Percentiles rank a stretch among this genome's conserved stretches.
Conservation (phyloP, 352 stramenopile genomes). For the Peronospora tabacina region DNA sequence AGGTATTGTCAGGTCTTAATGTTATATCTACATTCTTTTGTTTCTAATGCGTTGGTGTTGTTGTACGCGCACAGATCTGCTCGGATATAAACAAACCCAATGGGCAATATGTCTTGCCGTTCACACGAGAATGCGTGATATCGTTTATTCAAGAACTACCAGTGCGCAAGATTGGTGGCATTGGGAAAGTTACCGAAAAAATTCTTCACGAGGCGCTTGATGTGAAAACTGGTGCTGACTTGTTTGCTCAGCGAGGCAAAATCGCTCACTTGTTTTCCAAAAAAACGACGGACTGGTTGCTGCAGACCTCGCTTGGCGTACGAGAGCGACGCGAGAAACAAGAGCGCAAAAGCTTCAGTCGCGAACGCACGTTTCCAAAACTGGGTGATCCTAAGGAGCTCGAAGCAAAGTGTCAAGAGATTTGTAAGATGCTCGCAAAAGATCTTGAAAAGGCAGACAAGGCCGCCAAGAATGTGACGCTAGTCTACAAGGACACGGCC, state of each 20-base stretch:
- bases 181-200: conserved; percentile 95
- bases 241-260: conserved; percentile 51
- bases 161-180: conserved; percentile 90
- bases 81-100: conserved; percentile 96
- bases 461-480: conserved; percentile 49
- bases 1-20: conserved; percentile 37
- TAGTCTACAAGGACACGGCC: conserved; percentile 66
- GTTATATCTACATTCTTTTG: not conserved
- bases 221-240: conserved; percentile 80
- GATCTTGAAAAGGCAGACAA: conserved; percentile 43
- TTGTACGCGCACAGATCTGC: conserved; percentile 58
- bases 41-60: conserved; percentile 1
- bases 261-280: conserved; percentile 61
- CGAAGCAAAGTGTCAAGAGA: conserved; percentile 54
- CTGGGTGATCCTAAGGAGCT: conserved; percentile 37
- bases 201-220: conserved; percentile 67
- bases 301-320: conserved; percentile 67
- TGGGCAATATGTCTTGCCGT: conserved; percentile 88
- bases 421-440: conserved; percentile 47
- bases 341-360: conserved; percentile 74
- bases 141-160: conserved; percentile 85
- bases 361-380: conserved; percentile 60
- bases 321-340: conserved; percentile 37
- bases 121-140: conserved; percentile 62
- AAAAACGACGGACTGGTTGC: conserved; percentile 58